phyloP scores from a whole-genome alignment of 805 yeast genomes.

The Starmera dryadoides region DNA sequence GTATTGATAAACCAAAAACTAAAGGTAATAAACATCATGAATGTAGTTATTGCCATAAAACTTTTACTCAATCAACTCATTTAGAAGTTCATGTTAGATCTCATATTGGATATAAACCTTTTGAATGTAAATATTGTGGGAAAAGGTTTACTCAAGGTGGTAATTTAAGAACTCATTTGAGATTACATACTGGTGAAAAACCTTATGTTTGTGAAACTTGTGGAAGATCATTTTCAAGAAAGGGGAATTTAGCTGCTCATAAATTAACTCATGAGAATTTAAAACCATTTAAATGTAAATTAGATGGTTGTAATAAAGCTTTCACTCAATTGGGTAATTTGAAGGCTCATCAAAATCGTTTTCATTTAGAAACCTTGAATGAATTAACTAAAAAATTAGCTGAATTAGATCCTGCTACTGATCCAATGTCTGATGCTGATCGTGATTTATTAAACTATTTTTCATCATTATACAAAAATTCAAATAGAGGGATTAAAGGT shows the following conservation, averaged over 20 bases:
- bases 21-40: conserved; percentile 48
- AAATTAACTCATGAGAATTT: conserved; percentile 70
- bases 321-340: conserved; percentile 91
- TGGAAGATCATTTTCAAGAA: conserved; percentile 71
- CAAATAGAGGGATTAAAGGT: conserved; percentile 88
- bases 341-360: conserved; percentile 90
- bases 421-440: conserved; percentile 52
- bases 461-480: conserved; percentile 74
- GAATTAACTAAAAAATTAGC: conserved; percentile 62
- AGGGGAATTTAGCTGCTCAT: conserved; percentile 91
- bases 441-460: conserved; percentile 68
- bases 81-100: conserved; percentile 83
- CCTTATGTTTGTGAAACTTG: conserved; percentile 81
- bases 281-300: conserved; percentile 72
- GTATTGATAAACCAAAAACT: conserved; percentile 57
- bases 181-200: conserved; percentile 88
- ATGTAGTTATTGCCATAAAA: conserved; percentile 72
- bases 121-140: conserved; percentile 69
- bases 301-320: conserved; percentile 76
- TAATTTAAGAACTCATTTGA: conserved; percentile 73
- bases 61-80: conserved; percentile 86
- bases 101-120: conserved; percentile 84
- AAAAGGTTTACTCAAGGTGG: conserved; percentile 89
- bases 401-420: conserved; percentile 44
- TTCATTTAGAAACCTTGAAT: conserved; percentile 68